Evolutionary conservation across 73 alveolate genomes (phyloP), one percentile per base, ranked within the genome.

Genomic region (Effrenium voratum): DNA sequence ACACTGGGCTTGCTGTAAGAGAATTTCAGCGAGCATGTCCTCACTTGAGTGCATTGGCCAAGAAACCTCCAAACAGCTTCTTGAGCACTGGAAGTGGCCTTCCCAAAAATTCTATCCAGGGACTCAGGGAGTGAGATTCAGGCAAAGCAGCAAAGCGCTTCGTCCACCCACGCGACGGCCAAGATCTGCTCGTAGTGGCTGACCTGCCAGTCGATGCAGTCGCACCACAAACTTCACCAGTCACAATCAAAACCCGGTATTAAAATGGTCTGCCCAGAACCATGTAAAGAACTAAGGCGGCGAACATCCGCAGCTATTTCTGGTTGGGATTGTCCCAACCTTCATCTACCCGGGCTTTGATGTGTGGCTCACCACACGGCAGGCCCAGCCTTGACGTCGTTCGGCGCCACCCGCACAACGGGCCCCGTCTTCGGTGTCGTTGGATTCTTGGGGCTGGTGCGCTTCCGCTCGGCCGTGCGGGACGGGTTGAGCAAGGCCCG

Each of bases 161-260:
- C 92, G 38, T 82, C 76, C 50, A 82, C 75, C 92, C 92, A 82
- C 8, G 92, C 50, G 38, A 82, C 73, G 19, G 92, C 92, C 92
- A 82, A 49, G 52, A 82, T 82, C 92, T 82, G 92, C 75, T 82
- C 92, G 49, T 82, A 73, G 49, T 82, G 92, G 73, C 92, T 82
- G 24, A 82, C 92, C 92, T 82, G 68, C 40, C n/a, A n/a, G n/a
- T n/a, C n/a, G n/a, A n/a, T n/a, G n/a, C n/a, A n/a, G n/a, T n/a
- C n/a, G n/a, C n/a, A n/a, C n/a, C n/a, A n/a, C n/a, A n/a, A n/a
- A n/a, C n/a, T n/a, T n/a, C n/a, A n/a, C n/a, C n/a, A n/a, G n/a
- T n/a, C n/a, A n/a, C n/a, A n/a, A 55, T 55, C 68, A 55, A 57
- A 22, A 57, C 72, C 0, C 28, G 72, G 72, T 22, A 57, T 30